A percentile compares a stretch with the other conserved stretches of the same genome.
Evolutionary conservation across 495 filamentous ascomycete species (phyloP).

Genomic region (Rhizodiscina lignyota): DNA sequence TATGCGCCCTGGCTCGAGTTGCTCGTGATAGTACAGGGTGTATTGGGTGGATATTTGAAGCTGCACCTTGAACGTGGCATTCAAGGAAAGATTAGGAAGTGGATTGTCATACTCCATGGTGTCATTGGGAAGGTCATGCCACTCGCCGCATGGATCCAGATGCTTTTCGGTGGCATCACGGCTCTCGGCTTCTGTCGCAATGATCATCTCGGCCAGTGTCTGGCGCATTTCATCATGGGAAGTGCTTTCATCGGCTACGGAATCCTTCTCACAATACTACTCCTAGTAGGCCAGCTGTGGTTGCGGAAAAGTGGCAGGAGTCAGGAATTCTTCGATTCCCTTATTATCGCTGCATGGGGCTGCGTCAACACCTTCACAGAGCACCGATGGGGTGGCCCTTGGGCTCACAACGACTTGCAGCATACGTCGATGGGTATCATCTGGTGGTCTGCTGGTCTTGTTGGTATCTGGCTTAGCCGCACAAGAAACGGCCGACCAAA

Average conservation of each 20-base stretch:
- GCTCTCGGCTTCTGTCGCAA: slow-evolving; percentile 84
- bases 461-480: slow-evolving; percentile 82
- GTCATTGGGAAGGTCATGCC: slow-evolving; percentile 78
- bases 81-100: slow-evolving; percentile 57
- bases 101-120: slow-evolving; percentile 57
- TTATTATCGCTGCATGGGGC: slow-evolving; percentile 85
- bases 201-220: slow-evolving; percentile 84
- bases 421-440: slow-evolving; percentile 95
- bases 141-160: slow-evolving; percentile 78
- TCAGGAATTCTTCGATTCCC: slow-evolving; percentile 93
- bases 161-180: slow-evolving; percentile 92
- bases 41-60: slow-evolving; percentile 73
- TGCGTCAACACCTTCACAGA: slow-evolving; percentile 97
- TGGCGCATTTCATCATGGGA: slow-evolving; percentile 98
- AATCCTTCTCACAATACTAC: slow-evolving; percentile 67
- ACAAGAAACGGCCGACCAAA: slow-evolving; percentile 69
- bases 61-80: slow-evolving; percentile 74
- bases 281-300: slow-evolving; percentile 82
- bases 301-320: slow-evolving; percentile 67
- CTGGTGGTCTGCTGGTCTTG: slow-evolving; percentile 88
- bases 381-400: slow-evolving; percentile 76
- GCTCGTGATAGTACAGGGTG: slow-evolving; percentile 58
- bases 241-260: slow-evolving; percentile 92
- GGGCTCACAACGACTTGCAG: slow-evolving; percentile 93
- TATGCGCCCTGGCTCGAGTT: slow-evolving; percentile 71